Base-by-base conservation (phyloP, 2,329 filamentous ascomycete species). In the Verticillium zaregamsianum region DNA sequence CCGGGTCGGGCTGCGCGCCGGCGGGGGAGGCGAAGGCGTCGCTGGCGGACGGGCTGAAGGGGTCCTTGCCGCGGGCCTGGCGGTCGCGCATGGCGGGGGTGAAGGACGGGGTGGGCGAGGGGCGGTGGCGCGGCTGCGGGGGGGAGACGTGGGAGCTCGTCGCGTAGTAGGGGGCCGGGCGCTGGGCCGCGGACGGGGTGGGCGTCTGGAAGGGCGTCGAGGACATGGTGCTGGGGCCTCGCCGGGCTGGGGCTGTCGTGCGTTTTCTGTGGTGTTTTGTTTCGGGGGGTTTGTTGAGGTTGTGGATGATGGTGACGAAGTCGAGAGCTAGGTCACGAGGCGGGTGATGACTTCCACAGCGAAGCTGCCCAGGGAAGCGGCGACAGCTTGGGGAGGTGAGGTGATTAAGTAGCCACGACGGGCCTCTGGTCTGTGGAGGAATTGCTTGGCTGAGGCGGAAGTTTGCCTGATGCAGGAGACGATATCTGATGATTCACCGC, bases 51-150 rank as follows among this genome's bases (percentile, higher is more conserved):
- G 68, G 69, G 14, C 71, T 65, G 68, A 84, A 84, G 1, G 82
- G 82, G 64, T 87, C 79, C 68, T 86, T 86, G 59, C 85, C 84
- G 49, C 85, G 77, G 5, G 85, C 82, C 70, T 88, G 85, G 6
- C 78, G 79, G 69, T 87, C 84, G 67, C 83, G 82, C 82, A 84
- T 84, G 62, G 76, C 72, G 23, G 76, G 66, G 0, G 82, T 83
- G 71, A 84, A 82, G 59, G 62, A 59, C 32, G 61, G 66, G 57
- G 59, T 61, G 59, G 60, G 39, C 40, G 40, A 49, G 32, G 56
- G 59, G 37, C 70, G 60, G 14, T 55, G 49, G 49, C 49, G 40
- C 62, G 66, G 67, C 66, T 65, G 73, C 70, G 54, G 73, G 71
- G 57, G 65, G 62, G 35, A 67, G 66, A n/a, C 67, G 73, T 59